These are phyloP conservation scores for Pseudogymnoascus sp. DNA, from an alignment of 2,329 filamentous ascomycete genomes.

Conservation along the genomic window DNA sequence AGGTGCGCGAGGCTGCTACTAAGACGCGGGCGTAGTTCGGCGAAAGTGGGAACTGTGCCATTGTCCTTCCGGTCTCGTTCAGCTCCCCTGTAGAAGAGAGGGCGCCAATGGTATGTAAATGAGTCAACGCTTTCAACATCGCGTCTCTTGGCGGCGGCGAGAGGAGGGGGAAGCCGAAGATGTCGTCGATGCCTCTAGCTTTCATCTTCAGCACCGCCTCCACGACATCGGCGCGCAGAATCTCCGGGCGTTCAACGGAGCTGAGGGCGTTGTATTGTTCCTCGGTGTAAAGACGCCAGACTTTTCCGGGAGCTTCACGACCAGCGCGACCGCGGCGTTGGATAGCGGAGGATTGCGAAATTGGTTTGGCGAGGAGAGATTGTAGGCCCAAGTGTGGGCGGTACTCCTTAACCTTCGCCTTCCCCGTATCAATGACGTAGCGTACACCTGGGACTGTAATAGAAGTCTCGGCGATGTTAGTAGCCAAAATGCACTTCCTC, in stretches of 20 bases:
- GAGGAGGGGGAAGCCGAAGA: slow-evolving; percentile 76
- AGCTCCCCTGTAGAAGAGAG: slow-evolving; percentile 64
- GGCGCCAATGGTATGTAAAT: slow-evolving; percentile 71
- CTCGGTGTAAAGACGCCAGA: slow-evolving; percentile 82
- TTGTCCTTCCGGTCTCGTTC: slow-evolving; percentile 62
- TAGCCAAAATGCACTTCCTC: slow-evolving; percentile 83
- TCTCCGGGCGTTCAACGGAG: slow-evolving; percentile 75
- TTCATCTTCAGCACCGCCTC: slow-evolving; percentile 89
- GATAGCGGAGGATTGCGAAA: slow-evolving; percentile 87
- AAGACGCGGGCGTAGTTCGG: slow-evolving; percentile 75
- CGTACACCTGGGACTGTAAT: slow-evolving; percentile 90
- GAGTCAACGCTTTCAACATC: slow-evolving; percentile 71
- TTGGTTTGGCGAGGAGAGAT: slow-evolving; percentile 79
- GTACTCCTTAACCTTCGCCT: slow-evolving; percentile 90
- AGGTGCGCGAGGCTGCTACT: slow-evolving; percentile 63
- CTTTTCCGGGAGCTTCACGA: slow-evolving; percentile 83
- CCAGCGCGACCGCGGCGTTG: slow-evolving; percentile 88
- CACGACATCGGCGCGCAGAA: slow-evolving; percentile 79
- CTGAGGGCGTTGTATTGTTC: slow-evolving; percentile 61
- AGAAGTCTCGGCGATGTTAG: slow-evolving; percentile 98
- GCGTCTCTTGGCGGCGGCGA: slow-evolving; percentile 70
- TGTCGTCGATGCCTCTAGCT: slow-evolving; percentile 74
- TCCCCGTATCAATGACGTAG: slow-evolving; percentile 86
- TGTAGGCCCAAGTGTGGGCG: slow-evolving; percentile 78
- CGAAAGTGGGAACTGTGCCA: slow-evolving; percentile 76